Evolutionary conservation across 805 yeast genomes (phyloP), one percentile per base, ranked within the genome.

Genomic region (Hanseniaspora occidentalis): DNA sequence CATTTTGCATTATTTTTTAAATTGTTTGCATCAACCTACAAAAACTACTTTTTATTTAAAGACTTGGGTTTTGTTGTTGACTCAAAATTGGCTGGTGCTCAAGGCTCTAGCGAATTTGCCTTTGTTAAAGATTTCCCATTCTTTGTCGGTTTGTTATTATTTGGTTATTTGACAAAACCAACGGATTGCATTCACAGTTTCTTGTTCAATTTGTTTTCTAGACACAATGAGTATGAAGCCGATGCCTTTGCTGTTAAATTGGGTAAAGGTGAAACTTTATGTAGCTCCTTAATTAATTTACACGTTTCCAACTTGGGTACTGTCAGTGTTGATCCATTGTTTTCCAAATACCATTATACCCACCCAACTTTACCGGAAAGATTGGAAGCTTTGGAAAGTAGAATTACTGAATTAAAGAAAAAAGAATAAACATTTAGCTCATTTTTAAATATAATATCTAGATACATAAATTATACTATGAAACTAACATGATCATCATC

Each of bases 281-380:
- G 81, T 39, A 66, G 65, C 40, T 78, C 95, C 2, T 71, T 92
- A 54, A 79, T 84, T 54, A 76, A 72, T 47, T 64, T 92, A 47
- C 82, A 79, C 54, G 76, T 76, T 51, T 83, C 85, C 55, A 89
- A 92, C 61, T 71, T 92, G 56, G 70, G 84, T 43, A 73, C 86
- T n/a, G 71, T 85, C 66, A 85, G 81, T 54, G 94, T 92, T 21
- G 96, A 92, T 57, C 75, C 88, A 74, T 69, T 86, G 48, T 92
- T 79, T 62, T 81, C 95, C 17, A 78, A 92, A 35, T 89, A 84
- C 62, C 85, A 79, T 56, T 79, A 83, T 61, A 79, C 89, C 38
- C 98, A 92, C 53, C 99, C 99, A 38, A 83, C 84, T 42, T 63
- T 89, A 51, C 76, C 89, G 14, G 97, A 92, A 66, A 79, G 99